phyloP scores from a whole-genome alignment of 495 filamentous ascomycete species.

The Achaetomiella virescens region DNA sequence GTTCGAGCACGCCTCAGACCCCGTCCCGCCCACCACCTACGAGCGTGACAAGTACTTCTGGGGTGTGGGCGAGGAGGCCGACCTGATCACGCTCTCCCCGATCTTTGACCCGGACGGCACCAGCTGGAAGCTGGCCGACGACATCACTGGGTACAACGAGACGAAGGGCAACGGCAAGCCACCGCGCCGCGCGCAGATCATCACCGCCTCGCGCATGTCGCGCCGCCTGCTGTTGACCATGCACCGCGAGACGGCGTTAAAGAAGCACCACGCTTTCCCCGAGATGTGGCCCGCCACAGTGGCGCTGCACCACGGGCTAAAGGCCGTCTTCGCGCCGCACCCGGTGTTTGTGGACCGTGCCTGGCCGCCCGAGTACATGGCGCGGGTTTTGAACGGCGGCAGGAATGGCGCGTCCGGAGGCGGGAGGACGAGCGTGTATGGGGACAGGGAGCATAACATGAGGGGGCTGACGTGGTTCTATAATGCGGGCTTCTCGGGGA shows the following conservation, averaged over 20 bases:
- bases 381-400: constrained; percentile 77
- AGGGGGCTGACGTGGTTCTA: constrained; percentile 90
- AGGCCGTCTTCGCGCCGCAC: constrained; percentile 90
- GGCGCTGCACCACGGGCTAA: constrained; percentile 88
- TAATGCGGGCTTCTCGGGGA: constrained; percentile 75
- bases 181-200: constrained; percentile 81
- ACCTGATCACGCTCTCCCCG: constrained; percentile 89
- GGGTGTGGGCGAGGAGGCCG: constrained; percentile 89
- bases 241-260: constrained; percentile 78
- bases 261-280: constrained; percentile 83
- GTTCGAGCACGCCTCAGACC: constrained; percentile 62
- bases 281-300: constrained; percentile 92
- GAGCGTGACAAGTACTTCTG: constrained; percentile 77
- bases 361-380: constrained; percentile 78
- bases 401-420: constrained; percentile 71
- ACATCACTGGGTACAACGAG: constrained; percentile 84
- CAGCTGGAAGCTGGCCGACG: constrained; percentile 78
- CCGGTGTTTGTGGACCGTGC: constrained; percentile 83
- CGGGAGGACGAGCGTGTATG: constrained; percentile 66
- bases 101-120: constrained; percentile 88
- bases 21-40: constrained; percentile 61
- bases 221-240: constrained; percentile 75
- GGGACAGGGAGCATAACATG: constrained; percentile 87
- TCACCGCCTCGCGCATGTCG: constrained; percentile 77
- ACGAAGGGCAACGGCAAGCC: constrained; percentile 48